These are phyloP conservation scores for Wickerhamomyces chambardii DNA, from an alignment of 805 yeast genomes.

Conservation along the genomic window DNA sequence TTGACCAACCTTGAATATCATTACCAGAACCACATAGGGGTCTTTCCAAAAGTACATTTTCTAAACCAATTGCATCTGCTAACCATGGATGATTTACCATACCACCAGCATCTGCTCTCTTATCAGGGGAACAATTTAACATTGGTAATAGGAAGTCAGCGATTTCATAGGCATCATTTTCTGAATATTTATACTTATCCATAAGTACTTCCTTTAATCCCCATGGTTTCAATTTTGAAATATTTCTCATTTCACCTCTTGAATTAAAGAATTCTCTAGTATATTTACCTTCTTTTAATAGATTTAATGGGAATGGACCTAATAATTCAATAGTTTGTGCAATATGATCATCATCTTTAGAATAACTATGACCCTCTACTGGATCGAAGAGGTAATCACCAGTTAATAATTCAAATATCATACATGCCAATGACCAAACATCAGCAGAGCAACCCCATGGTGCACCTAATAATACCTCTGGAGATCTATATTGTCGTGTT, in stretches of 20 bases:
- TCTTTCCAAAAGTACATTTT: conserved; percentile 58
- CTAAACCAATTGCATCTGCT: conserved; percentile 66
- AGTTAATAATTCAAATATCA: conserved; percentile 82
- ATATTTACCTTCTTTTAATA: conserved; percentile 53
- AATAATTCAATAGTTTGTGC: conserved; percentile 88
- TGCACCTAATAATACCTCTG: conserved; percentile 74
- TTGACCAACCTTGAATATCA: conserved; percentile 88
- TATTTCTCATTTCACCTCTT: conserved; percentile 66
- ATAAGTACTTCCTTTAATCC: conserved; percentile 68
- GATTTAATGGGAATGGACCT: conserved; percentile 55
- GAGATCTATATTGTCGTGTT: conserved; percentile 88
- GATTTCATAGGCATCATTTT: conserved; percentile 61
- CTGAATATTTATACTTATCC: conserved; percentile 76
- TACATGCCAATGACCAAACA: conserved; percentile 93
- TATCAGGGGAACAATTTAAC: conserved; percentile 70
- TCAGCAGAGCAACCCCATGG: conserved; percentile 95
- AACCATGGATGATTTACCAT: conserved; percentile 84
- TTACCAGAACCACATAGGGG: conserved; percentile 73
- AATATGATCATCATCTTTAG: conserved; percentile 91
- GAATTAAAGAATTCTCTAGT: conserved; percentile 56
- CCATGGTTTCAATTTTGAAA: conserved; percentile 84
- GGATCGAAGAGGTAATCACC: conserved; percentile 97
- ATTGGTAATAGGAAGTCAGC: conserved; percentile 77
- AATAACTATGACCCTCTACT: conserved; percentile 56
- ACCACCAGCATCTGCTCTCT: conserved; percentile 94